Percentiles rank a stretch among this genome's conserved stretches.
Conservation (phyloP, 768 basidiomycete species). For the Tulasnella sp. region DNA sequence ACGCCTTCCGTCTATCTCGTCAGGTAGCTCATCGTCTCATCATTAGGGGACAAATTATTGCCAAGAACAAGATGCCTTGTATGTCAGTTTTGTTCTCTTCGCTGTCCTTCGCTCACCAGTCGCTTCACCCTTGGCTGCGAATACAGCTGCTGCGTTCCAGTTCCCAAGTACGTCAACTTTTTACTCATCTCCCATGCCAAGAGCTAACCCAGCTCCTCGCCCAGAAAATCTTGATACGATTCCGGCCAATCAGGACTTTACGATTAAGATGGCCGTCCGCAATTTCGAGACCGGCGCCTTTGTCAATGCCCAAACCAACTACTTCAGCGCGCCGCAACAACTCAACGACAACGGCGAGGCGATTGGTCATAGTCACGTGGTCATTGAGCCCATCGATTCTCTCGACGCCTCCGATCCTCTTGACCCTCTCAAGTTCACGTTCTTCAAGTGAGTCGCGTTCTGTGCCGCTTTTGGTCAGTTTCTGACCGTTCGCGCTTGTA, state of each 20-base stretch:
- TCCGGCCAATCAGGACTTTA: constrained; percentile 37
- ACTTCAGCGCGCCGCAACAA: constrained; percentile 47
- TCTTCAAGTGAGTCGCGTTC: constrained; percentile 35
- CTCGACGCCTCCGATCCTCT: constrained; percentile 36
- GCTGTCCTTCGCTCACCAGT: neutral
- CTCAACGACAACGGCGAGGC: constrained; percentile 40
- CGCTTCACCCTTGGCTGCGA: neutral
- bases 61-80: constrained; percentile 6
- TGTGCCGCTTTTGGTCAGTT: neutral
- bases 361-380: constrained; percentile 47
- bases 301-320: constrained; percentile 41
- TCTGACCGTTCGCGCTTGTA: neutral
- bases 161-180: constrained; percentile 8
- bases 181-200: neutral
- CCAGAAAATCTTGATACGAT: constrained; percentile 33
- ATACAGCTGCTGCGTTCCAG: neutral
- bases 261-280: constrained; percentile 36
- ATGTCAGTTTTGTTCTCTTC: neutral
- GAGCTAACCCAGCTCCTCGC: neutral
- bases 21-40: neutral
- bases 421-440: constrained; percentile 41
- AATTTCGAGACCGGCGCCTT: constrained; percentile 39
- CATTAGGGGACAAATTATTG: neutral
- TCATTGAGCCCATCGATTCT: constrained; percentile 36
- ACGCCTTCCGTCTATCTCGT: neutral